These are phyloP conservation scores for Sutorius eximius DNA, from an alignment of 1,284 basidiomycete species.

Conservation along the genomic window DNA sequence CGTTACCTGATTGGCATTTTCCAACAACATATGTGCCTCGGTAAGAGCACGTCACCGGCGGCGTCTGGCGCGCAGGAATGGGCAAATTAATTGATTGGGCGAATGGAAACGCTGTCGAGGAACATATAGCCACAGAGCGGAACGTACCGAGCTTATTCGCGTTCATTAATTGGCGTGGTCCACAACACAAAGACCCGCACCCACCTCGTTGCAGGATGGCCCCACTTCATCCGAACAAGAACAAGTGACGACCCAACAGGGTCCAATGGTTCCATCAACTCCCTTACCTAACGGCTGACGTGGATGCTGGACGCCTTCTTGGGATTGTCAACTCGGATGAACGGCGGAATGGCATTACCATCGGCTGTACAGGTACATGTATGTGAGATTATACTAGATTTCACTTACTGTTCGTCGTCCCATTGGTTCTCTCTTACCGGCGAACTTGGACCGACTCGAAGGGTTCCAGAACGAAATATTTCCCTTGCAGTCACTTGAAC, in stretches of 20 bases:
- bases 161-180: neutral
- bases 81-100: constrained; percentile 4
- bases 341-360: neutral
- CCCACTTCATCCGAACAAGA: neutral
- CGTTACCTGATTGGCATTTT: constrained; percentile 13
- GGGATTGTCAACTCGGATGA: constrained; percentile 6
- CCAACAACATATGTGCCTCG: neutral
- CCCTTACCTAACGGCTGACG: constrained; percentile 13
- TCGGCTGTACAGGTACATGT: neutral
- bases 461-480: constrained; percentile 13
- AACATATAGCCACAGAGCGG: neutral
- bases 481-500: neutral
- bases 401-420: neutral
- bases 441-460: constrained; percentile 4
- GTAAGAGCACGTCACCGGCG: constrained; percentile 5
- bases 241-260: neutral
- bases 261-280: neutral
- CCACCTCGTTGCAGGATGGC: constrained; percentile 17
- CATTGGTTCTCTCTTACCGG: constrained; percentile 2
- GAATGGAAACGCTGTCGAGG: neutral
- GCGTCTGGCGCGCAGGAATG: constrained; percentile 5
- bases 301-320: constrained; percentile 18
- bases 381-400: neutral
- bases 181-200: neutral
- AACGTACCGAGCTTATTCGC: neutral